Evolutionary conservation across 176 grass and related monocot genomes (phyloP).

Genomic region (Poa pratensis): DNA sequence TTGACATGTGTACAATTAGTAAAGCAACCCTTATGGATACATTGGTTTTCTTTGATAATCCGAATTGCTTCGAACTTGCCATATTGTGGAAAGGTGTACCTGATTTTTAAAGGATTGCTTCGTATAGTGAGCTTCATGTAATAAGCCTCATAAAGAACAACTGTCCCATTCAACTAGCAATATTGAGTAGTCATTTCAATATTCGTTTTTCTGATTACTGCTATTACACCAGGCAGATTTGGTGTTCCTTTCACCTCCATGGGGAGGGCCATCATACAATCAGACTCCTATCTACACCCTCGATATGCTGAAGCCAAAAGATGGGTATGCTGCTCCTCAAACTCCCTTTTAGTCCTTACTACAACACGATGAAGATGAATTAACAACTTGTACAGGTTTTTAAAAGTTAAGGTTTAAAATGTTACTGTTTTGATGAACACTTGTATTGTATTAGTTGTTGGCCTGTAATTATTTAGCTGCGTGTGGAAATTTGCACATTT

Average conservation of each 20-base stretch:
- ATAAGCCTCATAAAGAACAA: neutral
- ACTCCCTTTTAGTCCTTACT: neutral
- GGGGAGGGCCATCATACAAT: conserved; percentile 75
- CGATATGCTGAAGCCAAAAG: conserved; percentile 68
- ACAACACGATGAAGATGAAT: neutral
- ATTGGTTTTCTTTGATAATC: too few relatives aligned
- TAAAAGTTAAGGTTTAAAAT: neutral
- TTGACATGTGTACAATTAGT: too few relatives aligned
- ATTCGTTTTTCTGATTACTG: conserved; percentile 23
- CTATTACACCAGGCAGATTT: conserved; percentile 53
- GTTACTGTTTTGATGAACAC: neutral
- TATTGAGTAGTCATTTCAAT: neutral
- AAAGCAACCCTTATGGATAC: too few relatives aligned
- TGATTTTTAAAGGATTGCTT: too few relatives aligned
- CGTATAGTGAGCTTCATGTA: neutral
- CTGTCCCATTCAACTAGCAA: neutral
- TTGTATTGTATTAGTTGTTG: neutral
- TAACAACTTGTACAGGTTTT: neutral
- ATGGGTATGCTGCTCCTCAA: conserved; percentile 48
- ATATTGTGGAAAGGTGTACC: neutral
- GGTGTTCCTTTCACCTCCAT: conserved; percentile 82
- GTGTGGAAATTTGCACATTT: too few relatives aligned
- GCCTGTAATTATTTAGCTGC: too few relatives aligned
- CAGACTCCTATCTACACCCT: conserved; percentile 56
- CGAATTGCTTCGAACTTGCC: neutral